Percentiles rank a stretch among this genome's conserved stretches.
These are phyloP conservation scores for Aspergillus glaucus DNA, from an alignment of 2,329 filamentous ascomycete species.

Conservation along the genomic window DNA sequence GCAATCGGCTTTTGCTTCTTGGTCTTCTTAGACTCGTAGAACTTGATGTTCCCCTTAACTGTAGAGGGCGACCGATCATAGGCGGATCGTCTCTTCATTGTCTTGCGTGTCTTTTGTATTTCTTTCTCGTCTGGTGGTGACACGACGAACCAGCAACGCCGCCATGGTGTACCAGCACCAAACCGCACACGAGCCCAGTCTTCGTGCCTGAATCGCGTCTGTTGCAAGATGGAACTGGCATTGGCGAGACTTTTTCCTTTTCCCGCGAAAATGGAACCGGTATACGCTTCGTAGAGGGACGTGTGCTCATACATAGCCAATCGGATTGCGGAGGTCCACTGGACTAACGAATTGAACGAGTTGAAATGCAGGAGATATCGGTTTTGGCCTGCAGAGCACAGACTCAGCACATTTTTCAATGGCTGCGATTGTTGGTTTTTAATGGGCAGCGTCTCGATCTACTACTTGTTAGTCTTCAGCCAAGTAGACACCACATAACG, in stretches of 20 bases:
- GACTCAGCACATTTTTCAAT: conserved; percentile 87
- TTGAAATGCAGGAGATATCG: conserved; percentile 95
- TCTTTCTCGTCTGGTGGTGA: conserved; percentile 92
- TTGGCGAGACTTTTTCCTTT: conserved; percentile 87
- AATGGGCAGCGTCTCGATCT: conserved; percentile 87
- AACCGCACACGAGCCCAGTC: conserved; percentile 96
- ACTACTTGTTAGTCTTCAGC: conserved; percentile 25
- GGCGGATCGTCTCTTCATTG: conserved; percentile 70
- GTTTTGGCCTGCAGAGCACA: conserved; percentile 93
- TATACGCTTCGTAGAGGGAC: conserved; percentile 91
- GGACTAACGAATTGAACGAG: conserved; percentile 82
- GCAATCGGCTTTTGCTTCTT: conserved; percentile 84
- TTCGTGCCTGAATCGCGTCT: conserved; percentile 67
- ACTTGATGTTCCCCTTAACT: conserved; percentile 84
- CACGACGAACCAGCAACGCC: conserved; percentile 94
- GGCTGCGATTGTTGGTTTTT: conserved; percentile 69
- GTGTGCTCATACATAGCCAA: conserved; percentile 92
- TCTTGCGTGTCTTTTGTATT: conserved; percentile 73
- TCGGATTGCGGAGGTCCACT: conserved; percentile 93
- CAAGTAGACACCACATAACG: conserved; percentile 1
- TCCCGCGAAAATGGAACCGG: conserved; percentile 87
- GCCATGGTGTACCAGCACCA: conserved; percentile 91
- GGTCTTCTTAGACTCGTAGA: conserved; percentile 89
- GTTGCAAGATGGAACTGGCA: conserved; percentile 82
- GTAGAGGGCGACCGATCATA: conserved; percentile 69